Conservation (phyloP, 306 rosid species). For the Hylodesmum podocarpum region DNA sequence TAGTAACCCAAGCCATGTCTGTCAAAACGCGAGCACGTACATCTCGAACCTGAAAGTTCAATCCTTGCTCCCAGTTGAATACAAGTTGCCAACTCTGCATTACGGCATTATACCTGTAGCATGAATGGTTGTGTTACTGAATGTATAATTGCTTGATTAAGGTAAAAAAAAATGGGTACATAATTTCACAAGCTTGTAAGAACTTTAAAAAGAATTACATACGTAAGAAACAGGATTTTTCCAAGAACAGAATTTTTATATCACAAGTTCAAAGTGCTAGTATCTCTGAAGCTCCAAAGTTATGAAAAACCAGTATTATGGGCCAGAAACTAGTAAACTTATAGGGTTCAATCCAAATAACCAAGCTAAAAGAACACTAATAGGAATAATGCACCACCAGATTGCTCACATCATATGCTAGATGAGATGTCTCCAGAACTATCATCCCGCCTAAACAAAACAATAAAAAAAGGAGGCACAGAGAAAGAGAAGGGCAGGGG, state of each 20-base stretch:
- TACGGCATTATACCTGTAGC: slow-evolving; percentile 71
- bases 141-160: neutral
- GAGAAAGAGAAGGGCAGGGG: neutral
- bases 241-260: neutral
- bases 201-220: neutral
- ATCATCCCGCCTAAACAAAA: neutral
- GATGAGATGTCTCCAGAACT: neutral
- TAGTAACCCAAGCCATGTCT: slow-evolving; percentile 96
- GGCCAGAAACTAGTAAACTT: slow-evolving; percentile 2
- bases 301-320: neutral
- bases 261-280: slow-evolving; percentile 9
- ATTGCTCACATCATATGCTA: slow-evolving; percentile 5
- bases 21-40: slow-evolving; percentile 81
- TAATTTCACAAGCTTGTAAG: slow-evolving; percentile 13
- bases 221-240: neutral
- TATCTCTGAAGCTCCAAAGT: slow-evolving; percentile 13
- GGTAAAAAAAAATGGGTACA: neutral
- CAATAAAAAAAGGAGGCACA: neutral
- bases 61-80: slow-evolving; percentile 87
- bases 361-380: slow-evolving; percentile 3
- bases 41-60: slow-evolving; percentile 86
- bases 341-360: slow-evolving; percentile 15
- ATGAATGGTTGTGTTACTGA: slow-evolving; percentile 7
- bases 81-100: slow-evolving; percentile 87
- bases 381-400: neutral